Conservation (phyloP, 23 red algal genomes). For the Agarophyton chilense region DNA sequence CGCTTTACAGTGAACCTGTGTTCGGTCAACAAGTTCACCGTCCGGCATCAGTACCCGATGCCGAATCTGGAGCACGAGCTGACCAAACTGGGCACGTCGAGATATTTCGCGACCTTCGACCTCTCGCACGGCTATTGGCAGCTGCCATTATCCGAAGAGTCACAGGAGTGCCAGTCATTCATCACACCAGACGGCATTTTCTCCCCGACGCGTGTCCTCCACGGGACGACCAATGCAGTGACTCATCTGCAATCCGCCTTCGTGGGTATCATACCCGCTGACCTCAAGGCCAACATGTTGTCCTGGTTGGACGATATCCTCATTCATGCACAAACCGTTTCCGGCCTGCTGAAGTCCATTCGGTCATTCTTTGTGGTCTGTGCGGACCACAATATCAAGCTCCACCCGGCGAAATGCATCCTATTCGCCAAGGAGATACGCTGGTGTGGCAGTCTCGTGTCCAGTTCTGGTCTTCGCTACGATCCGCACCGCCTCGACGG, state of each 20-base stretch:
- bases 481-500: conserved; percentile 11
- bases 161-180: conserved; percentile 47
- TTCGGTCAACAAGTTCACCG: conserved; percentile 19
- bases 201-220: conserved; percentile 48
- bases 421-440: conserved; percentile 23
- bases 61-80: conserved; percentile 46
- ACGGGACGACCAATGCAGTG: conserved; percentile 50
- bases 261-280: conserved; percentile 23
- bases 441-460: conserved; percentile 44
- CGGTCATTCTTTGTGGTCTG: conserved; percentile 1
- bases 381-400: conserved; percentile 22
- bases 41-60: conserved; percentile 22
- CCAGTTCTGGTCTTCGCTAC: conserved; percentile 4
- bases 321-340: background rate
- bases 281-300: background rate
- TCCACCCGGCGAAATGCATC: conserved; percentile 42
- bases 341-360: background rate
- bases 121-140: background rate
- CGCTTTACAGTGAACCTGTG: conserved; percentile 24
- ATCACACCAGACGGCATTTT: conserved; percentile 50
- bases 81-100: conserved; percentile 12
- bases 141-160: conserved; percentile 3
- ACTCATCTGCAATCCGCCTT: conserved; percentile 41
- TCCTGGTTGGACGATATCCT: conserved; percentile 45
- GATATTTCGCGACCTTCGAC: conserved; percentile 51